Conservation (phyloP, 2,329 filamentous ascomycete genomes). For the Sporothrix sp. region DNA sequence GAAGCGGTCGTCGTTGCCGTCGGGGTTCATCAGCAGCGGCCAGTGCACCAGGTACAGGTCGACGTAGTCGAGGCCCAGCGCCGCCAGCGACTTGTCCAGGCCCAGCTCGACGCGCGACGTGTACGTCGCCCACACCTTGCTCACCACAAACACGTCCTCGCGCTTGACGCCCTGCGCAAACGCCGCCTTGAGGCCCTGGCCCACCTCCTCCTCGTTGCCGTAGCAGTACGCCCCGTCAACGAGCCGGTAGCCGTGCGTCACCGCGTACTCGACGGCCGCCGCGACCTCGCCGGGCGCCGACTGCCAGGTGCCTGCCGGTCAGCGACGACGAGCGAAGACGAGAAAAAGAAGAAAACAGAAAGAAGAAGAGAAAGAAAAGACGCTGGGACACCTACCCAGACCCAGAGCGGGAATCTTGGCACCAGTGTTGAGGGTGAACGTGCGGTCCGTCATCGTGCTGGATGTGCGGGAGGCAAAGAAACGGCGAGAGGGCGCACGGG, state of each 20-base stretch:
- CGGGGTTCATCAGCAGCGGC: constrained; percentile 71
- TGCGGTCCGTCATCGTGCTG: constrained; percentile 42
- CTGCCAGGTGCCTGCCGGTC: constrained; percentile 52
- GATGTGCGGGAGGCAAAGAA: background rate
- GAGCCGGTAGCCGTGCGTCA: constrained; percentile 47
- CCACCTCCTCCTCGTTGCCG: constrained; percentile 75
- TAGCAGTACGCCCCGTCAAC: constrained; percentile 70
- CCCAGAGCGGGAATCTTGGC: constrained; percentile 53
- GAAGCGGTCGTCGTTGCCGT: constrained; percentile 64
- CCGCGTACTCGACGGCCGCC: constrained; percentile 47
- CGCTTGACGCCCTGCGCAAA: constrained; percentile 62
- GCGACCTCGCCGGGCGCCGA: constrained; percentile 48
- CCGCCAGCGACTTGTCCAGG: constrained; percentile 62
- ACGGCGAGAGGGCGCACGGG: background rate
- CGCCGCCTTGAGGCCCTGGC: constrained; percentile 64
- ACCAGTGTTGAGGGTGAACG: constrained; percentile 56
- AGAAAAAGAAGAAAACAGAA: background rate
- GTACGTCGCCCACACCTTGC: constrained; percentile 79
- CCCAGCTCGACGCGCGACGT: constrained; percentile 58
- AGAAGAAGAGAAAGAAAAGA: background rate
- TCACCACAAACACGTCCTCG: constrained; percentile 73
- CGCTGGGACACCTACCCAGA: constrained; percentile 38
- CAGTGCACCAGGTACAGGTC: constrained; percentile 79
- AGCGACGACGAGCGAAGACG: background rate
- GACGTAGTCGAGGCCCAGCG: constrained; percentile 68